These are phyloP conservation scores for Vicia faba DNA, from an alignment of 306 rosid genomes.

Conservation along the genomic window DNA sequence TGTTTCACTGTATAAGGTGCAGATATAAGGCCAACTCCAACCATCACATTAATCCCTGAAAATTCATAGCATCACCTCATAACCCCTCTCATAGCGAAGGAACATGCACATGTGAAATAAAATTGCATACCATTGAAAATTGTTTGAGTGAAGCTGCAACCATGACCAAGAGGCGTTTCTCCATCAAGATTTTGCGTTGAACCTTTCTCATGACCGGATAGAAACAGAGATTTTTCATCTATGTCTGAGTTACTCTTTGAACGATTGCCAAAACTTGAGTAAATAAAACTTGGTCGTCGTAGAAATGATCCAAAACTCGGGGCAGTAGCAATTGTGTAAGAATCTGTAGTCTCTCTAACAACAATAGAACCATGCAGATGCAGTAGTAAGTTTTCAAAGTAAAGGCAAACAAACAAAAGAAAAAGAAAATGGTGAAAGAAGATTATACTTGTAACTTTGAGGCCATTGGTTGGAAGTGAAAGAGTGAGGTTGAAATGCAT, in stretches of 20 bases:
- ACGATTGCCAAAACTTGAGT: constrained; percentile 50
- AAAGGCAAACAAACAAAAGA: background rate
- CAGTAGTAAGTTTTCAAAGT: background rate
- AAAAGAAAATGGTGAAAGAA: background rate
- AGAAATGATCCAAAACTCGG: constrained; percentile 55
- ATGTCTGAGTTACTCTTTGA: constrained; percentile 55
- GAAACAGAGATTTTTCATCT: constrained; percentile 58
- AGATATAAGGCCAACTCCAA: constrained; percentile 80
- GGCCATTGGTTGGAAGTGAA: constrained; percentile 83
- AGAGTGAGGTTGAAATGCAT: constrained; percentile 25
- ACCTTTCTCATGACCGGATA: constrained; percentile 48
- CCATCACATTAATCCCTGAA: constrained; percentile 75
- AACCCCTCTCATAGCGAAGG: background rate
- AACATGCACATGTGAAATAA: no score
- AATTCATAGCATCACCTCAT: constrained; percentile 17
- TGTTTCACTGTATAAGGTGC: constrained; percentile 67
- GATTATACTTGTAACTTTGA: constrained; percentile 67
- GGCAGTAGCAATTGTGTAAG: constrained; percentile 74
- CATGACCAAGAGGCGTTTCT: constrained; percentile 64
- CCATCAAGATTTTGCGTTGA: constrained; percentile 45
- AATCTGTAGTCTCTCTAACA: constrained; percentile 77
- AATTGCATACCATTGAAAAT: constrained; percentile 66
- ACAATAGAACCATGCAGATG: background rate
- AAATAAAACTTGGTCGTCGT: constrained; percentile 49
- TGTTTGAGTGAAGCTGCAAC: constrained; percentile 82